phyloP scores from a whole-genome alignment of 306 rosid species.

The Cucurbita moschata region DNA sequence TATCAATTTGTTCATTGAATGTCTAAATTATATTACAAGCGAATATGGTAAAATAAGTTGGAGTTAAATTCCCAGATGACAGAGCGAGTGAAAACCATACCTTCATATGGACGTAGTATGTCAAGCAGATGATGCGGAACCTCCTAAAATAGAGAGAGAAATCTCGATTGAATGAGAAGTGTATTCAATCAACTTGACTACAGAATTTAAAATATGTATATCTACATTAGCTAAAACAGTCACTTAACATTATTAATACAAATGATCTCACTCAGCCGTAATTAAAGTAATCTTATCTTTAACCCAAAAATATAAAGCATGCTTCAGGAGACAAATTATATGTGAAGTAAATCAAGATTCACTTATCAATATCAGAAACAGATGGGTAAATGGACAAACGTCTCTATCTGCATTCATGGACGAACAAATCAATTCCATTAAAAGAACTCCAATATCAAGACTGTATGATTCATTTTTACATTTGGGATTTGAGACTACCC shows the following conservation, averaged over 20 bases:
- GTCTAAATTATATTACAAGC: not conserved
- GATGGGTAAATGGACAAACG: not conserved
- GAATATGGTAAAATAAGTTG: not conserved
- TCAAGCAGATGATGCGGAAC: conserved; percentile 78
- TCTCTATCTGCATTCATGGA: not conserved
- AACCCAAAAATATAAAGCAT: not conserved
- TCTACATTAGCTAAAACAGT: not conserved
- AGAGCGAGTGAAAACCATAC: conserved; percentile 30
- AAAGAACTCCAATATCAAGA: not conserved
- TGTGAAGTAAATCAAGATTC: not conserved
- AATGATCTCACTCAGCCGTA: not conserved
- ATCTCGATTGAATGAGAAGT: not conserved
- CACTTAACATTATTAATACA: not conserved
- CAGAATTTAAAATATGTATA: not conserved
- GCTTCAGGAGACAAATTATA: not conserved
- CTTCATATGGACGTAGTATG: conserved; percentile 66
- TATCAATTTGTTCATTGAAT: not conserved
- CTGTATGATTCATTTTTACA: not conserved
- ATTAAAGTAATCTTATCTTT: not conserved
- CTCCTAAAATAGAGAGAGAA: conserved; percentile 36
- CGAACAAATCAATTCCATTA: not conserved
- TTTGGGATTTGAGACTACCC: not conserved
- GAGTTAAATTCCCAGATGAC: conserved; percentile 5
- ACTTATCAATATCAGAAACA: not conserved
- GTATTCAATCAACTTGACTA: not conserved